phyloP scores from a whole-genome alignment of 2,329 filamentous ascomycete species.

The Cordyceps javanica region DNA sequence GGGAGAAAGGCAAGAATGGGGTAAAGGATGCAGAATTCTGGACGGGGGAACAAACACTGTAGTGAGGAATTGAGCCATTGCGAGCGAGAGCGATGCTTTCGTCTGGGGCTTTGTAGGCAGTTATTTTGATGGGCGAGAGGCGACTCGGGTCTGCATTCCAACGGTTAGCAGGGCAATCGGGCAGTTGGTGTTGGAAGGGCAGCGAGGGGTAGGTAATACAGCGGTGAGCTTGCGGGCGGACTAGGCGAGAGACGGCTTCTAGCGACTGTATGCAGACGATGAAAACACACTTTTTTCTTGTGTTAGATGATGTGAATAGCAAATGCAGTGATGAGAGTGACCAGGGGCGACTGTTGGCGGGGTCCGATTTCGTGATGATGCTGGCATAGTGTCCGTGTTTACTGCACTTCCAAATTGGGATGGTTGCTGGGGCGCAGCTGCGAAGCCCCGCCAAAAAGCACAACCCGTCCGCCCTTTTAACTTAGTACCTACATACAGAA shows the following conservation, averaged over 20 bases:
- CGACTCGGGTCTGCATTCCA: conserved; percentile 29
- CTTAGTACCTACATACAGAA: background rate
- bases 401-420: conserved; percentile 14
- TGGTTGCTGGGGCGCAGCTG: conserved; percentile 13
- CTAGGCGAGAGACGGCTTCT: background rate
- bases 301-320: background rate
- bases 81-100: conserved; percentile 14
- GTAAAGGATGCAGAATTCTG: background rate
- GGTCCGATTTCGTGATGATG: conserved; percentile 8
- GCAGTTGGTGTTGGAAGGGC: background rate
- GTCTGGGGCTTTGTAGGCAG: conserved; percentile 8
- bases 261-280: background rate
- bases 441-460: background rate
- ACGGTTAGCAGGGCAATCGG: conserved; percentile 35
- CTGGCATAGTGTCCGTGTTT: conserved; percentile 11
- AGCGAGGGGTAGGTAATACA: background rate
- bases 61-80: conserved; percentile 37
- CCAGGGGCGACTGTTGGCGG: background rate
- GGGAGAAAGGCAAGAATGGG: conserved; percentile 10
- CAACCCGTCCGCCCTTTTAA: background rate
- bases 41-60: conserved; percentile 27
- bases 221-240: background rate
- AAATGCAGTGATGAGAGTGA: background rate
- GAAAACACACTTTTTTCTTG: background rate
- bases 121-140: conserved; percentile 3